Conservation (phyloP, 208 protist genomes). For the Naegleria fowleri region DNA sequence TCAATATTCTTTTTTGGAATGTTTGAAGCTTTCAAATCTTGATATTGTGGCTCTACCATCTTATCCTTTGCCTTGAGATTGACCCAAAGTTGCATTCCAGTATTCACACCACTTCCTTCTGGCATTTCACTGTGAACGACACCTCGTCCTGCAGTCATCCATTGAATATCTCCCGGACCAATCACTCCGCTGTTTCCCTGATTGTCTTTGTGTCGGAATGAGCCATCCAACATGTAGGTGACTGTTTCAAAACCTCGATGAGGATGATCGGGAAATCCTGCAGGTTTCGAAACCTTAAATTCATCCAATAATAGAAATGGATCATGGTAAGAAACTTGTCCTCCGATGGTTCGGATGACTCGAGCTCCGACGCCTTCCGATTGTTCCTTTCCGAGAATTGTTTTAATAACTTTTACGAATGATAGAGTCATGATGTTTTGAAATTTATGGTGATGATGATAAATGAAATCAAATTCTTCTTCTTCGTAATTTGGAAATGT, state of each 20-base stretch:
- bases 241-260: constrained; percentile 33
- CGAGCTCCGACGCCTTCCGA: not conserved
- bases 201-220: constrained; percentile 24
- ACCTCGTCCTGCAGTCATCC: constrained; percentile 33
- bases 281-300: not conserved
- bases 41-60: constrained; percentile 32
- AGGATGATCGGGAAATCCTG: not conserved
- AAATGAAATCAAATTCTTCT: too few species aligned
- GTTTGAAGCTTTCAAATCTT: not conserved
- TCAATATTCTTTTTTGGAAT: not conserved
- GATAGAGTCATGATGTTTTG: too few species aligned
- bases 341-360: not conserved
- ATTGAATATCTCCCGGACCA: constrained; percentile 32
- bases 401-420: not conserved
- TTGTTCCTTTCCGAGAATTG: not conserved
- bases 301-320: constrained; percentile 40
- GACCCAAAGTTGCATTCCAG: constrained; percentile 36
- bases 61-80: constrained; percentile 31
- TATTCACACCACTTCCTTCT: constrained; percentile 43
- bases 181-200: constrained; percentile 31
- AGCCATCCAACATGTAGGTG: constrained; percentile 22
- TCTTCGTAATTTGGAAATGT: too few species aligned
- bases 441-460: too few species aligned
- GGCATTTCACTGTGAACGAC: constrained; percentile 26
- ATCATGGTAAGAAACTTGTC: constrained; percentile 2